Conservation (phyloP, 1,284 basidiomycete species). For the Cutaneotrichosporon cavernicola region DNA sequence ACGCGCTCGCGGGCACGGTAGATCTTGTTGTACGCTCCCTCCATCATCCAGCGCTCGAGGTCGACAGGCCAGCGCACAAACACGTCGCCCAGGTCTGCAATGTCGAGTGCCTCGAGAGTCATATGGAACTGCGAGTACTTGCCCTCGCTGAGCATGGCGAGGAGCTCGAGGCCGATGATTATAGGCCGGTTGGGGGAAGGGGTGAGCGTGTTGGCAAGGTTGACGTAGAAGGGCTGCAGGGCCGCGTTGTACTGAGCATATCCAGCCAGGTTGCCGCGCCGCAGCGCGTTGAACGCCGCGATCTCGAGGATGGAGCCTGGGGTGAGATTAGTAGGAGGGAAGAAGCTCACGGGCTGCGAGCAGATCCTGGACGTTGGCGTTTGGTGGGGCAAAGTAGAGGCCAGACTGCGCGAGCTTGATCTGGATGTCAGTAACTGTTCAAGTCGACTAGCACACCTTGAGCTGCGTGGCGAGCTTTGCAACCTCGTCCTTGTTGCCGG, state of each 20-base stretch:
- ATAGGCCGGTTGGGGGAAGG: conserved; percentile 82
- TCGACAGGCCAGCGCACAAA: conserved; percentile 84
- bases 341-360: conserved; percentile 47
- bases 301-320: conserved; percentile 92
- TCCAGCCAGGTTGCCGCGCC: conserved; percentile 78
- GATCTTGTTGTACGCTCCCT: conserved; percentile 96
- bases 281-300: conserved; percentile 89
- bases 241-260: conserved; percentile 96
- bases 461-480: conserved; percentile 40
- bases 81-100: conserved; percentile 67
- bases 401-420: conserved; percentile 51
- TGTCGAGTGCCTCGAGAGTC: conserved; percentile 84
- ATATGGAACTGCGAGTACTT: conserved; percentile 98
- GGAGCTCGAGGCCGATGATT: conserved; percentile 87
- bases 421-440: conserved; percentile 25
- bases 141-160: conserved; percentile 91
- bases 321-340: not conserved
- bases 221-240: conserved; percentile 87
- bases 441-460: conserved; percentile 37
- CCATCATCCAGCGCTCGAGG: conserved; percentile 97
- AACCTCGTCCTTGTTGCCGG: conserved; percentile 33
- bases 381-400: conserved; percentile 51
- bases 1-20: conserved; percentile 89
- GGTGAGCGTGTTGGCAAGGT: conserved; percentile 72
- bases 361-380: conserved; percentile 45